Evolutionary conservation across 1,284 basidiomycete genomes (phyloP).

Genomic region (Ustilago shanxiensis): DNA sequence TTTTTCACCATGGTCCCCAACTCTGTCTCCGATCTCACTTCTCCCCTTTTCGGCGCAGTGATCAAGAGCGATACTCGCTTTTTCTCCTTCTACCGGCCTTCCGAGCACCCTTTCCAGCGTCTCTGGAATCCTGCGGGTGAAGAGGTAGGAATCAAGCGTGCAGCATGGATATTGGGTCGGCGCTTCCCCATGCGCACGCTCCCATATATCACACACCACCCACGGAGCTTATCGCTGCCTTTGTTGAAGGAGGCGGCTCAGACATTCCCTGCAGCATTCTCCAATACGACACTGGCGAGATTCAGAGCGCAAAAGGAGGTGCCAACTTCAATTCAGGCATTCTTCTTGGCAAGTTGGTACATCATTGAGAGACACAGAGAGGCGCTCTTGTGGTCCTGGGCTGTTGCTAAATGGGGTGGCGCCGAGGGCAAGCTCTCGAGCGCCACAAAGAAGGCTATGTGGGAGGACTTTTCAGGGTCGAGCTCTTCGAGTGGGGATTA

Average conservation of each 20-base stretch:
- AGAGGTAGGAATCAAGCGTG: constrained; percentile 52
- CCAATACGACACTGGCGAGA: constrained; percentile 40
- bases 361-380: constrained; percentile 61
- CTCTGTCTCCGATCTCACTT: constrained; percentile 36
- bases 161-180: constrained; percentile 44
- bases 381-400: constrained; percentile 58
- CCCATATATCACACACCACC: constrained; percentile 72
- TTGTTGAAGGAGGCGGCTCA: constrained; percentile 61
- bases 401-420: constrained; percentile 60
- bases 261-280: constrained; percentile 45
- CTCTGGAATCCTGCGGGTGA: constrained; percentile 54
- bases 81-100: constrained; percentile 41
- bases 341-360: constrained; percentile 52
- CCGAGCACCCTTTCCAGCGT: constrained; percentile 49
- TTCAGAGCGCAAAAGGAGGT: constrained; percentile 65
- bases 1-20: constrained; percentile 46
- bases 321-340: constrained; percentile 70
- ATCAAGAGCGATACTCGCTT: constrained; percentile 44
- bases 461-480: constrained; percentile 70
- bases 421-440: constrained; percentile 66
- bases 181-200: constrained; percentile 71
- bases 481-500: neutral
- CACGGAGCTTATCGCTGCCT: constrained; percentile 68
- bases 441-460: constrained; percentile 66
- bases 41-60: constrained; percentile 53